Percentiles rank a stretch among this genome's conserved stretches.
Conservation (phyloP, 2,329 filamentous ascomycete genomes). For the Orbilia ellipsospora region DNA sequence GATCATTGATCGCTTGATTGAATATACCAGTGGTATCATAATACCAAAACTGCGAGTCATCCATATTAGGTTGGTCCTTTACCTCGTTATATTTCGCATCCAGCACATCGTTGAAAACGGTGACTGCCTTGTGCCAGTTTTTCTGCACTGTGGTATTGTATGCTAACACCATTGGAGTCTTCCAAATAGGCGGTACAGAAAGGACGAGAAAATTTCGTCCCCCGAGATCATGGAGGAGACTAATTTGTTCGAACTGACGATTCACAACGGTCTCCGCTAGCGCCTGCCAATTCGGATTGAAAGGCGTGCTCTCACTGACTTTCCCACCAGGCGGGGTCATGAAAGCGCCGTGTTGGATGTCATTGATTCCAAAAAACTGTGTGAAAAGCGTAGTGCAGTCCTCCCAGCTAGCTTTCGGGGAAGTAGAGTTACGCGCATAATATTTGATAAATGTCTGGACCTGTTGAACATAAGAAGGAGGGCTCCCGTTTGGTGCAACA, state of each 20-base stretch:
- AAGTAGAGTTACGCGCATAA: constrained; percentile 10
- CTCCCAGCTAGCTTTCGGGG: constrained; percentile 9
- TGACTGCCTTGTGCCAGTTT: constrained; percentile 1
- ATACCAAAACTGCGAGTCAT: constrained; percentile 15
- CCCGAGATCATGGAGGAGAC: constrained; percentile 2
- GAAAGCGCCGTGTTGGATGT: constrained; percentile 12
- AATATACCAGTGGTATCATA: constrained; percentile 12
- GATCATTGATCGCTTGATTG: constrained; percentile 3
- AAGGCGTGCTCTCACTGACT: constrained; percentile 9
- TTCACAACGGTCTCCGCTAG: constrained; percentile 9
- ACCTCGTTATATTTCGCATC: constrained; percentile 2
- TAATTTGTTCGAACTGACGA: constrained; percentile 14
- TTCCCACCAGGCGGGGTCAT: not conserved
- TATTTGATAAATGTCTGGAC: constrained; percentile 10
- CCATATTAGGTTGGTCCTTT: not conserved
- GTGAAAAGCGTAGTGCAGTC: constrained; percentile 14
- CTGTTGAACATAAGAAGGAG: constrained; percentile 8
- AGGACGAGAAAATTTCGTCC: constrained; percentile 8
- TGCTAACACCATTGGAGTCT: constrained; percentile 1
- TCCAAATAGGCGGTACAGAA: constrained; percentile 6
- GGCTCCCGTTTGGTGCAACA: not conserved
- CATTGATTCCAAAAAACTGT: constrained; percentile 18
- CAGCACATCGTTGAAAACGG: constrained; percentile 1
- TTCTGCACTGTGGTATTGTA: constrained; percentile 12
- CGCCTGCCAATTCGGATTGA: constrained; percentile 1